These are phyloP conservation scores for Gomphus sp. DNA, from an alignment of 1,284 basidiomycete genomes.

Conservation along the genomic window DNA sequence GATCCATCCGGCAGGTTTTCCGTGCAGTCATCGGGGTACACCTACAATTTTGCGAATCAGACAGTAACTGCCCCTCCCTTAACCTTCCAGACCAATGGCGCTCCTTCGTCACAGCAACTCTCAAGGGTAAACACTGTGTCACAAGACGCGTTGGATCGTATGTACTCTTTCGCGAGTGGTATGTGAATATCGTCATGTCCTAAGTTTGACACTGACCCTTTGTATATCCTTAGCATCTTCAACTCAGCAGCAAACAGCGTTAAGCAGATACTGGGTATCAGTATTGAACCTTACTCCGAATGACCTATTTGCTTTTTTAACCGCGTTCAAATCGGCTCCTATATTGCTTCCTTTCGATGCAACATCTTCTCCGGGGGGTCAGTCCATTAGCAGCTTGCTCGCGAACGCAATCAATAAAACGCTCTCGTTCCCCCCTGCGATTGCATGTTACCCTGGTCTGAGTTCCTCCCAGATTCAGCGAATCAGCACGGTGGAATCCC, in stretches of 20 bases:
- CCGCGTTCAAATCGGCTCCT: conserved; percentile 35
- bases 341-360: conserved; percentile 55
- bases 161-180: conserved; percentile 54
- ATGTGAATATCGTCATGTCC: conserved; percentile 16
- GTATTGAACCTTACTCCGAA: conserved; percentile 36
- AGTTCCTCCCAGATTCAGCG: conserved; percentile 27
- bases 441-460: conserved; percentile 50
- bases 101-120: conserved; percentile 38
- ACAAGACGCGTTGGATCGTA: conserved; percentile 37
- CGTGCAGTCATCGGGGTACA: conserved; percentile 38
- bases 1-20: conserved; percentile 27
- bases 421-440: conserved; percentile 44
- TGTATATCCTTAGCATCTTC: conserved; percentile 37
- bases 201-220: conserved; percentile 7
- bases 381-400: conserved; percentile 28
- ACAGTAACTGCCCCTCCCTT: conserved; percentile 32
- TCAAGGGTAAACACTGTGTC: conserved; percentile 30
- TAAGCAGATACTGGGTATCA: conserved; percentile 47
- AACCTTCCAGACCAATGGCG: conserved; percentile 37
- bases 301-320: conserved; percentile 37
- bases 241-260: conserved; percentile 36
- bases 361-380: conserved; percentile 24
- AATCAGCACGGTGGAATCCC: conserved; percentile 38
- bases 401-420: conserved; percentile 25
- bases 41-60: conserved; percentile 51